Conservation (phyloP, 2,329 filamentous ascomycete species). For the Remersonia thermophila region DNA sequence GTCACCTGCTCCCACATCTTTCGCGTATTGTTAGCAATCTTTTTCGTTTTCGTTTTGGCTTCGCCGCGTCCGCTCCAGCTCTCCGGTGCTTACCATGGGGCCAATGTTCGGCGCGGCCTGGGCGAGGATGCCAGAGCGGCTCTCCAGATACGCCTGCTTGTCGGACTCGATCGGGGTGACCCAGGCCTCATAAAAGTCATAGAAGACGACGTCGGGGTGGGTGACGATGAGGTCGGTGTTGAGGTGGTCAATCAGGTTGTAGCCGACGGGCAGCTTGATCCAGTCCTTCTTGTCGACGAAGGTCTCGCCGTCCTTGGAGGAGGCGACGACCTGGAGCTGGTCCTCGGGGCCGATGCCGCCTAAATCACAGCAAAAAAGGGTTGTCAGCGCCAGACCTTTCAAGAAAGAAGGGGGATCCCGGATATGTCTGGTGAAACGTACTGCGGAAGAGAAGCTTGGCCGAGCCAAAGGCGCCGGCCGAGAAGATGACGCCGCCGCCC, state of each 20-base stretch:
- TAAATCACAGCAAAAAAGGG: conserved; percentile 7
- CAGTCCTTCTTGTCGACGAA: conserved; percentile 40
- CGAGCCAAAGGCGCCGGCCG: conserved; percentile 58
- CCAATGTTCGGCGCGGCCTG: conserved; percentile 57
- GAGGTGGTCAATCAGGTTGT: conserved; percentile 45
- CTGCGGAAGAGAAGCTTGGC: conserved; percentile 56
- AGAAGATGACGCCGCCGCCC: conserved; percentile 52
- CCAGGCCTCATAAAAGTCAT: conserved; percentile 54
- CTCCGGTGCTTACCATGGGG: conserved; percentile 34
- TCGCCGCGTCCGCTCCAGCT: too few relatives aligned
- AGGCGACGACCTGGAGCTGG: conserved; percentile 41
- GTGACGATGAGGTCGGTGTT: conserved; percentile 36
- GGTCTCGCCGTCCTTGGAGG: conserved; percentile 35
- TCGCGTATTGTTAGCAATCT: conserved; percentile 8
- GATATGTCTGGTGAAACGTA: conserved; percentile 11
- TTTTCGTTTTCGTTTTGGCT: neutral
- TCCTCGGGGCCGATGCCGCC: conserved; percentile 51
- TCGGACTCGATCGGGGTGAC: conserved; percentile 33
- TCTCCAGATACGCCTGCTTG: conserved; percentile 31
- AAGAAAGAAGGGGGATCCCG: neutral
- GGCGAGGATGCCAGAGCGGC: conserved; percentile 47
- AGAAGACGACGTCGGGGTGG: conserved; percentile 39
- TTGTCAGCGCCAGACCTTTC: too few relatives aligned
- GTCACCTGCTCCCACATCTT: conserved; percentile 44
- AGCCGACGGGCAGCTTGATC: conserved; percentile 47